Evolutionary conservation across 2,329 filamentous ascomycete genomes (phyloP).

Genomic region (Arthrobotrys iridis): DNA sequence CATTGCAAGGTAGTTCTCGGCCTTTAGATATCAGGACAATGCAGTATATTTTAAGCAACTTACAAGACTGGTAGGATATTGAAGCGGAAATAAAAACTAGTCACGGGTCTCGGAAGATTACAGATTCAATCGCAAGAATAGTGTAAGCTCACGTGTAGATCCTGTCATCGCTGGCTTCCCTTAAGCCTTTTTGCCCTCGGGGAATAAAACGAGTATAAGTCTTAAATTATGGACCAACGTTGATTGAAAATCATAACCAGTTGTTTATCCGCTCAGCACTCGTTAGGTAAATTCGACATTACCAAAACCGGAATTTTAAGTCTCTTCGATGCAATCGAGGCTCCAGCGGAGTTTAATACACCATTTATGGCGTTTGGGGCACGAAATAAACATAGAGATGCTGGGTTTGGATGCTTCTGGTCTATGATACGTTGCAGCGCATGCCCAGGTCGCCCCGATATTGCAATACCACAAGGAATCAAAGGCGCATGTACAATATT

Average conservation of each 20-base stretch:
- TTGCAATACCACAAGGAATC: too few species aligned
- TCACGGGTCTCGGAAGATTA: too few species aligned
- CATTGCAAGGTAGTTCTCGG: neutral
- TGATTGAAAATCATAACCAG: neutral
- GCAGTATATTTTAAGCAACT: neutral
- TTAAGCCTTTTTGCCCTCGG: too few species aligned
- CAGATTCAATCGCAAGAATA: neutral
- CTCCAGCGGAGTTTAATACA: neutral
- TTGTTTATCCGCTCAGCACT: neutral
- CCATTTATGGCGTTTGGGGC: neutral
- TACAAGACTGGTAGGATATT: neutral
- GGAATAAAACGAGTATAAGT: neutral
- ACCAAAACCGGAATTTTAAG: neutral
- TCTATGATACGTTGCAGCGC: neutral
- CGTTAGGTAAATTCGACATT: neutral
- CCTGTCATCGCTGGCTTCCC: neutral
- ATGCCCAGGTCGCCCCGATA: too few species aligned
- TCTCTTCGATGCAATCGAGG: neutral
- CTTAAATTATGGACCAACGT: neutral
- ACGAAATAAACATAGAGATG: neutral
- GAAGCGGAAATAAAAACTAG: neutral
- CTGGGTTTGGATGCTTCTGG: conserved; percentile 1
- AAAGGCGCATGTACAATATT: too few species aligned
- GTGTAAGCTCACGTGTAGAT: neutral
- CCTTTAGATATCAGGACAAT: too few species aligned